Percentiles rank a stretch among this genome's conserved stretches.
Conservation (phyloP, 2,329 filamentous ascomycete species). For the Periconia sp. region DNA sequence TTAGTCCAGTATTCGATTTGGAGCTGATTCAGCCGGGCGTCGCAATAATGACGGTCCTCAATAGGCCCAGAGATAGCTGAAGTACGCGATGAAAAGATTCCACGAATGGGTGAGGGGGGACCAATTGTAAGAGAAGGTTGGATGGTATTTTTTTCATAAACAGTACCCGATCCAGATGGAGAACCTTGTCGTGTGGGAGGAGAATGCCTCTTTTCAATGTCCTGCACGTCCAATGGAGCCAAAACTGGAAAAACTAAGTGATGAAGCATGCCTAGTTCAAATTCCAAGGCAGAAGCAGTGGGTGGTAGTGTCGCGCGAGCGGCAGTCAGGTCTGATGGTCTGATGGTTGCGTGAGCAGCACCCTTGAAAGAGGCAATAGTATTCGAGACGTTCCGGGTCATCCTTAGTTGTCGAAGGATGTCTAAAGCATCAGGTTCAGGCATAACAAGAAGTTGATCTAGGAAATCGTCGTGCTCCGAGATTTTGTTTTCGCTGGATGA, state of each 20-base stretch:
- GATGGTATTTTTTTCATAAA: neutral
- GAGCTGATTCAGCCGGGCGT: neutral
- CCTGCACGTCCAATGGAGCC: neutral
- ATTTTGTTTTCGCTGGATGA: neutral
- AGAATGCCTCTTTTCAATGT: neutral
- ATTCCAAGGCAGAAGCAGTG: neutral
- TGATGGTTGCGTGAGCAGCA: neutral
- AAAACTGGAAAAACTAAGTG: neutral
- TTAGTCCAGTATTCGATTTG: slow-evolving; percentile 1
- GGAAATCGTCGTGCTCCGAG: neutral
- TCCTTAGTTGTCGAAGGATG: neutral
- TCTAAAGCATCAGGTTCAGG: neutral
- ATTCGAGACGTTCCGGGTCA: neutral
- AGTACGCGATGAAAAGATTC: neutral
- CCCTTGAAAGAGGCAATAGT: neutral
- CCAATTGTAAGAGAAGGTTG: neutral
- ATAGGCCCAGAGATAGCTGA: neutral
- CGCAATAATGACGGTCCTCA: neutral
- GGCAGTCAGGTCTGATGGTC: neutral
- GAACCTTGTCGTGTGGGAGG: neutral
- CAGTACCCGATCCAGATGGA: neutral
- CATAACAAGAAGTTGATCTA: neutral
- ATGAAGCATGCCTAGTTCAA: neutral
- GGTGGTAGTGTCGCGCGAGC: neutral
- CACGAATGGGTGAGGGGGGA: neutral